Evolutionary conservation across 306 rosid genomes (phyloP).

Genomic region (Prunus mume): DNA sequence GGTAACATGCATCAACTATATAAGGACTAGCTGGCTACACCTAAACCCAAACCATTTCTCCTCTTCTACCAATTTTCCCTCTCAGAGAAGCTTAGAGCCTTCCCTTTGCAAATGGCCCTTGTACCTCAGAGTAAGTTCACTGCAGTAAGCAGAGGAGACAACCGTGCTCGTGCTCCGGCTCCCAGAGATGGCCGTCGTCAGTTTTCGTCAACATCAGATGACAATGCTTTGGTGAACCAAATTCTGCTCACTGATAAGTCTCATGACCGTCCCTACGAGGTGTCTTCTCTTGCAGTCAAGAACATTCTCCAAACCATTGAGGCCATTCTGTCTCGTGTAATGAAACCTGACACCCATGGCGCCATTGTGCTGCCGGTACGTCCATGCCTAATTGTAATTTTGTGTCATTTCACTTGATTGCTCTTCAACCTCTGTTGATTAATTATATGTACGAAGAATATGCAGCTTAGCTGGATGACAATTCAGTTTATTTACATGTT

Average conservation of each 20-base stretch:
- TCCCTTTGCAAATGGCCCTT: background rate
- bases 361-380: constrained; percentile 5
- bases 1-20: background rate
- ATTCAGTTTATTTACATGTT: background rate
- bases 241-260: constrained; percentile 11
- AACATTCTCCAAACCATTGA: constrained; percentile 48
- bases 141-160: background rate
- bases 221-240: constrained; percentile 8
- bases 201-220: background rate
- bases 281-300: constrained; percentile 13
- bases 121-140: background rate
- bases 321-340: constrained; percentile 39
- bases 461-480: background rate
- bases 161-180: background rate
- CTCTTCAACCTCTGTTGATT: background rate
- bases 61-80: background rate
- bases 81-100: background rate
- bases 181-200: constrained; percentile 6
- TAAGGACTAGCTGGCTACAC: background rate
- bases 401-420: background rate
- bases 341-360: constrained; percentile 27
- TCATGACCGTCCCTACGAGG: constrained; percentile 4
- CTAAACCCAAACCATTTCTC: background rate
- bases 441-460: background rate
- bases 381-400: background rate